Conservation (phyloP, 176 grass and related monocot species). For the Oryza longistaminata region DNA sequence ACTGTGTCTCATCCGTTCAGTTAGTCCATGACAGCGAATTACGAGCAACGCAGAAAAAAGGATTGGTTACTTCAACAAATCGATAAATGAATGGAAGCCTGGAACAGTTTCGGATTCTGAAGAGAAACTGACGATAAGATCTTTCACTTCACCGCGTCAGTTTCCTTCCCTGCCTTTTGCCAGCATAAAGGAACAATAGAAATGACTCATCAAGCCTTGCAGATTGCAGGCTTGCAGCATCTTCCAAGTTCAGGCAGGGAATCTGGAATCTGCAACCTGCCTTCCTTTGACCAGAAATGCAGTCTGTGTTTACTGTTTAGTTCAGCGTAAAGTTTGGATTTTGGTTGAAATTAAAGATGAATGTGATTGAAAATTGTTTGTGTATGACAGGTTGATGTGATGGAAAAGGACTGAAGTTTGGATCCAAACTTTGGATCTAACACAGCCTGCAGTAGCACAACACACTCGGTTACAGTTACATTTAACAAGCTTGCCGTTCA, state of each 20-base stretch:
- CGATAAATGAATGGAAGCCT: background rate
- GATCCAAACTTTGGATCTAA: no score
- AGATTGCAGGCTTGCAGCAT: background rate
- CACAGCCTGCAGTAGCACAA: background rate
- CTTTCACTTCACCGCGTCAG: background rate
- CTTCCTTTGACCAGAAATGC: slow-evolving; percentile 9
- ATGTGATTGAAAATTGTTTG: no score
- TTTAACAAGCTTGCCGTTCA: background rate
- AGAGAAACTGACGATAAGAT: background rate
- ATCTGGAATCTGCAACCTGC: background rate
- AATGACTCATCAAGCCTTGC: background rate
- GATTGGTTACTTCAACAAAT: background rate
- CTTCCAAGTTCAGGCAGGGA: background rate
- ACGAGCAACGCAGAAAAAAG: background rate
- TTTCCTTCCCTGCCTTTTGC: background rate
- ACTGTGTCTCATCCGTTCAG: background rate
- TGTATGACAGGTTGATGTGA: no score
- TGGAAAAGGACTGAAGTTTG: no score
- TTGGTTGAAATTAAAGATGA: no score
- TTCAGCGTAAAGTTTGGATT: no score
- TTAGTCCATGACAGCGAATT: slow-evolving; percentile 2
- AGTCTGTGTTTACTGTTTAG: background rate
- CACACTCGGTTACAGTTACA: no score
- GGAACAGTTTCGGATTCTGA: background rate
- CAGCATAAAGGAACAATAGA: background rate